Evolutionary conservation across 2,329 filamentous ascomycete genomes (phyloP).

Genomic region (Cladophialophora exuberans): DNA sequence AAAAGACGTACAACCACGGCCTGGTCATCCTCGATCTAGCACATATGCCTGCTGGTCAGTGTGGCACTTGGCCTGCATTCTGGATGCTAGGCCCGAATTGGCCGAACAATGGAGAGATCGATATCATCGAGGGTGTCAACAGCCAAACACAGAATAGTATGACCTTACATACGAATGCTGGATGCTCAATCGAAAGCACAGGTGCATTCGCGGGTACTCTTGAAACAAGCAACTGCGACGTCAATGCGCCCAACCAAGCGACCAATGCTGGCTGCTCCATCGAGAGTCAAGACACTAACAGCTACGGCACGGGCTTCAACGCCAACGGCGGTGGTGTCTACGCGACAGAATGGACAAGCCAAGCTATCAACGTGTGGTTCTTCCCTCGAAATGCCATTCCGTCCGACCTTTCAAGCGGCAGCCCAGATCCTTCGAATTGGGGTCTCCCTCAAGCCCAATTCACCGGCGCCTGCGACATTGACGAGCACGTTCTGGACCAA

Average conservation of each 20-base stretch:
- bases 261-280: conserved; percentile 64
- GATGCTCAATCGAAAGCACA: conserved; percentile 58
- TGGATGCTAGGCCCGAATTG: conserved; percentile 61
- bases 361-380: conserved; percentile 78
- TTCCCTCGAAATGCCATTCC: conserved; percentile 72
- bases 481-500: conserved; percentile 69
- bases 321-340: conserved; percentile 69
- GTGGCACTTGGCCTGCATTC: conserved; percentile 74
- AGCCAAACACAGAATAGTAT: conserved; percentile 61
- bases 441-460: conserved; percentile 71
- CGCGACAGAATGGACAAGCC: conserved; percentile 74
- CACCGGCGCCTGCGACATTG: conserved; percentile 70
- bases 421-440: conserved; percentile 70
- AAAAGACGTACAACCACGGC: conserved; percentile 64
- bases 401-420: conserved; percentile 60
- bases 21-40: conserved; percentile 72
- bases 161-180: conserved; percentile 67
- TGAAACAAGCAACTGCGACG: conserved; percentile 62
- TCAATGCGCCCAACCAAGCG: conserved; percentile 47
- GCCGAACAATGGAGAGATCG: conserved; percentile 69
- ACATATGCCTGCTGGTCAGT: conserved; percentile 74
- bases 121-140: conserved; percentile 75
- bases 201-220: conserved; percentile 53
- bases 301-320: conserved; percentile 74
- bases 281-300: conserved; percentile 54